phyloP scores from a whole-genome alignment of 495 filamentous ascomycete species.

The Delitschia confertaspora region DNA sequence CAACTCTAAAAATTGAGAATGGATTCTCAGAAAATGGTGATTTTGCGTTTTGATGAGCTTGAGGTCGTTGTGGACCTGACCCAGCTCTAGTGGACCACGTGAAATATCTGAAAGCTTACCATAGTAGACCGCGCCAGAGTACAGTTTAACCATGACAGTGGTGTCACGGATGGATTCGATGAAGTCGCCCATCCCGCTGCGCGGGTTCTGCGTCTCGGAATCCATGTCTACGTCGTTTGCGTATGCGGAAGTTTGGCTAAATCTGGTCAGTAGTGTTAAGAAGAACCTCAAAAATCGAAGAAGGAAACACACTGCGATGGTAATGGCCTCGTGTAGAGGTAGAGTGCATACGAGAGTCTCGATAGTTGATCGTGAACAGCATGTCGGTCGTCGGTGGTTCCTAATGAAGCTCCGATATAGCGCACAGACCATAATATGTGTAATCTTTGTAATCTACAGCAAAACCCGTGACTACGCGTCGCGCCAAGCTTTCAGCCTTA shows the following conservation, averaged over 20 bases:
- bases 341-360: too few species aligned
- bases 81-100: neutral
- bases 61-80: neutral
- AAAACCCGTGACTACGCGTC: slow-evolving; percentile 16
- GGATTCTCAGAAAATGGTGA: too few species aligned
- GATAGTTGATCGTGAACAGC: neutral
- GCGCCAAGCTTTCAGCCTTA: neutral
- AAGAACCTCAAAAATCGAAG: too few species aligned
- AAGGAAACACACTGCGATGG: too few species aligned
- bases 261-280: too few species aligned
- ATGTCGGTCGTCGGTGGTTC: neutral
- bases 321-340: too few species aligned
- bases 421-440: slow-evolving; percentile 3
- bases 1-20: neutral
- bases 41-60: too few species aligned
- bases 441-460: neutral
- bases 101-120: slow-evolving; percentile 42
- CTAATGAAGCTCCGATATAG: neutral
- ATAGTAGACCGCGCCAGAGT: slow-evolving; percentile 92
- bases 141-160: slow-evolving; percentile 89
- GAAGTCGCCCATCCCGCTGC: too few species aligned
- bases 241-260: too few species aligned
- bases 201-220: slow-evolving; percentile 62
- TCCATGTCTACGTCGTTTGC: neutral
- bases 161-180: slow-evolving; percentile 42